Base-by-base conservation (phyloP, 2,329 filamentous ascomycete genomes). In the Pseudocercospora macadamiae region DNA sequence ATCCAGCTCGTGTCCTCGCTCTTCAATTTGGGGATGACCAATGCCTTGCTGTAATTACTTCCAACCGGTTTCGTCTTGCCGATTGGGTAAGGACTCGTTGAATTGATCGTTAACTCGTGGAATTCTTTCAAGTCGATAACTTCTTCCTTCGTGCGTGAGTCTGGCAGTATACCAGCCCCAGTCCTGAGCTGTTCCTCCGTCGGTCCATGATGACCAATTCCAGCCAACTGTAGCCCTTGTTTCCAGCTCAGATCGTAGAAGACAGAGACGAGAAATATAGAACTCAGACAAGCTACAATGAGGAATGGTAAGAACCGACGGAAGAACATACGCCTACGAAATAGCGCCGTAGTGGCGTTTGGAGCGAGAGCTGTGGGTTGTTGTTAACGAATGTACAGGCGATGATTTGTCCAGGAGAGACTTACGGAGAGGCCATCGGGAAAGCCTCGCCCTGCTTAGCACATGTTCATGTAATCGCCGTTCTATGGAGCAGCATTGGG, bases 1-100 rank as follows among this genome's bases (percentile, higher is more conserved):
- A 86, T 79, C 85, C 85, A 87, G 26, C 67, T 69, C 2, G 79
- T 76, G 57, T 84, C 77, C 67, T 86, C 83, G 2, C 73, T 70
- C 57, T 78, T 79, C 19, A 79, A 79, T 47, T 79, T 78, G 1
- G 84, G 78, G 51, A 86, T 76, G 4, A 88, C 81, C 21, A 87
- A 68, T 1, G 74, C 76, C 23, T 80, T 81, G 2, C 82, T 82
- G 66, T 84, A 86, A 37, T 78, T 78, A 60, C 76, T 75, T 1
- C 79, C 79, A 0, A 75, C 64, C 0, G 80, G 76, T 58, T 80
- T 79, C 6, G 75, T 71, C 2, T 68, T 64, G 3, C 73, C 71
- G 28, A 68, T 30, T n/a, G 69, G 61, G 56, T 71, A 71, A 2
- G 67, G 69, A 30, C 61, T 65, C 48, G 55, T 60, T 18, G n/a